Evolutionary conservation across 331 rosid species (phyloP), one percentile per base, ranked within the genome.

Genomic region (Rhamnella rubrinervis): DNA sequence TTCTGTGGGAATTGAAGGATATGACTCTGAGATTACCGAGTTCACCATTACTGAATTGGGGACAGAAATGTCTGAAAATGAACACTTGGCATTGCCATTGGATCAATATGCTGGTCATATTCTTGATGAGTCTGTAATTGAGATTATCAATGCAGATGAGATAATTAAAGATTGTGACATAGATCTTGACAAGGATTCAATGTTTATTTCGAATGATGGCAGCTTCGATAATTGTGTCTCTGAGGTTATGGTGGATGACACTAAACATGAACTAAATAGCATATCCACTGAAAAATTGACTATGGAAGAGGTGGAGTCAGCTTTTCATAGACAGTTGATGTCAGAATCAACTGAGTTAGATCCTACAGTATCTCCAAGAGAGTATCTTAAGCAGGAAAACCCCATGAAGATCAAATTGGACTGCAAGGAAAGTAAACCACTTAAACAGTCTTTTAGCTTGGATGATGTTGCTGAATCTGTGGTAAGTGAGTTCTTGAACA

Each of bases 401-500:
- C 68, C 55, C 61, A 58, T 16, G 69, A 79, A 73, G 59, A 70
- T 67, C 31, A 68, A 80, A 71, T 80, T 77, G 16, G 68, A 63
- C 73, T 71, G 81, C 76, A 62, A 75, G 76, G 58, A 75, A 25
- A 63, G 58, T 65, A 82, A 59, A 79, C 63, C 64, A 64, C 71
- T 10, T 25, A 72, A 59, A 68, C 81, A 25, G 72, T 83, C 90
- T 26, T 71, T 70, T 78, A 80, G 92, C 80, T 79, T 83, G 49
- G 96, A 92, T 69, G 87, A 80, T 62, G 62, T 79, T 46, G 68
- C 78, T 5, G 88, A 92, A 72, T 80, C 93, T 13, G 86, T 87
- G 65, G 84, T 89, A 31, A 81, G 62, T 68, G 97, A 92, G 78
- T 92, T 92, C 83, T 75, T 92, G 63, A 78, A 70, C 65, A 77